Evolutionary conservation across 1,139 yeast genomes (phyloP), one percentile per base, ranked within the genome.

Genomic region (Blastobotrys ciferrii): DNA sequence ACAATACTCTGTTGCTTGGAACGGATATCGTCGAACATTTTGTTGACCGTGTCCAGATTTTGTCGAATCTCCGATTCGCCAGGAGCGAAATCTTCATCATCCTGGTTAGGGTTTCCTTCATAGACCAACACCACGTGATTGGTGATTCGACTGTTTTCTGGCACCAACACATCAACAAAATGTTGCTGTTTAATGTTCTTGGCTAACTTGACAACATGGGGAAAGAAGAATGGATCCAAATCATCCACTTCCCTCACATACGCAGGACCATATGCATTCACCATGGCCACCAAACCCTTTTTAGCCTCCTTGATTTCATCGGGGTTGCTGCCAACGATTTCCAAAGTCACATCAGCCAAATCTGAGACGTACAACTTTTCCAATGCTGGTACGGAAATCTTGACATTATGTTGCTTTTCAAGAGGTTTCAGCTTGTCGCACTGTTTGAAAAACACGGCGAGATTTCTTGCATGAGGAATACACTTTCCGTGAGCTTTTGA

Each of bases 401-500:
- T 72, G 33, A 87, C 81, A 40, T 70, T 76, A 58, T 76, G 64
- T 33, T 73, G 71, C 41, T 56, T 52, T 47, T 68, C 71, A 37
- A 70, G 63, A 19, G 69, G 60, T 3, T 65, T 57, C 12, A 81
- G 71, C 39, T 70, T 63, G 43, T 76, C 73, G 9, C 40, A 7
- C 51, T 78, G 71, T 47, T 69, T 66, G 62, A 91, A 84, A 66
- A 76, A 86, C 14, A 82, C 73, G 42, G 91, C 84, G 50, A 91
- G 74, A 33, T 82, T 78, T 59, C 80, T 80, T 31, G 94, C 96
- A 61, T 91, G 97, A 28, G 72, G 65, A 51, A 81, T 67, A 62
- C 86, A 82, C 60, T 87, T 87, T 61, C 87, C 87, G 66, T 91
- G 96, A 35, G 97, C 95, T 66, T 80, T 83, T 19, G 94, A 81